These are phyloP conservation scores for Coix lacrymajobi DNA, from an alignment of 176 grass and related monocot genomes.

Conservation along the genomic window DNA sequence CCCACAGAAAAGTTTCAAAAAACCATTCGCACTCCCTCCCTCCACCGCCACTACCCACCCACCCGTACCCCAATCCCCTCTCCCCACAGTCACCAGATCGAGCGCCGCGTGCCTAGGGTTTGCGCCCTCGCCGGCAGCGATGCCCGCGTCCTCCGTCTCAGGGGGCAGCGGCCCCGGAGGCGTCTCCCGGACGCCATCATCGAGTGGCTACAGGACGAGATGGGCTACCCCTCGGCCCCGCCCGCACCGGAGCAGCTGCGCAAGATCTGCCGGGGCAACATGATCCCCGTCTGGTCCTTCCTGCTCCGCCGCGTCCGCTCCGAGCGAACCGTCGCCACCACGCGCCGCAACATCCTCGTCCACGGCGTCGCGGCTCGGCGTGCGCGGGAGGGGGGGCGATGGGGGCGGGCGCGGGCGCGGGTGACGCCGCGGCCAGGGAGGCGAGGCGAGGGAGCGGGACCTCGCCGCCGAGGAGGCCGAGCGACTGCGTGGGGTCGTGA, in stretches of 20 bases:
- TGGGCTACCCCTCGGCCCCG: slow-evolving; percentile 82
- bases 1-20: slow-evolving; percentile 28
- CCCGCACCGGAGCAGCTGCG: slow-evolving; percentile 80
- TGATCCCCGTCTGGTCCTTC: slow-evolving; percentile 94
- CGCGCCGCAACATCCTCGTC: slow-evolving; percentile 80
- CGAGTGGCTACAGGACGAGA: slow-evolving; percentile 98
- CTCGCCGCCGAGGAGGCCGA: slow-evolving; percentile 88
- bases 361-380: slow-evolving; percentile 74
- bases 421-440: slow-evolving; percentile 56
- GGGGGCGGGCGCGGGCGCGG: slow-evolving; percentile 13
- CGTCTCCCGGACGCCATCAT: slow-evolving; percentile 81
- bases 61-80: not conserved
- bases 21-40: slow-evolving; percentile 31
- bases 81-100: slow-evolving; percentile 10
- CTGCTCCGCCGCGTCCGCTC: slow-evolving; percentile 89
- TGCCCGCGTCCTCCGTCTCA: slow-evolving; percentile 60
- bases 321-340: slow-evolving; percentile 81
- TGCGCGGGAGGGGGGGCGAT: slow-evolving; percentile 50
- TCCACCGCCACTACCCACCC: slow-evolving; percentile 33
- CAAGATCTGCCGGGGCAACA: slow-evolving; percentile 99
- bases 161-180: slow-evolving; percentile 49
- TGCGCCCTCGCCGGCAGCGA: slow-evolving; percentile 14
- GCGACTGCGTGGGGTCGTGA: slow-evolving; percentile 75
- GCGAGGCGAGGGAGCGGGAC: slow-evolving; percentile 82
- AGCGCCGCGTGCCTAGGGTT: slow-evolving; percentile 26